These are phyloP conservation scores for Yamadazyma atlantica DNA, from an alignment of 1,139 yeast species.

Conservation along the genomic window DNA sequence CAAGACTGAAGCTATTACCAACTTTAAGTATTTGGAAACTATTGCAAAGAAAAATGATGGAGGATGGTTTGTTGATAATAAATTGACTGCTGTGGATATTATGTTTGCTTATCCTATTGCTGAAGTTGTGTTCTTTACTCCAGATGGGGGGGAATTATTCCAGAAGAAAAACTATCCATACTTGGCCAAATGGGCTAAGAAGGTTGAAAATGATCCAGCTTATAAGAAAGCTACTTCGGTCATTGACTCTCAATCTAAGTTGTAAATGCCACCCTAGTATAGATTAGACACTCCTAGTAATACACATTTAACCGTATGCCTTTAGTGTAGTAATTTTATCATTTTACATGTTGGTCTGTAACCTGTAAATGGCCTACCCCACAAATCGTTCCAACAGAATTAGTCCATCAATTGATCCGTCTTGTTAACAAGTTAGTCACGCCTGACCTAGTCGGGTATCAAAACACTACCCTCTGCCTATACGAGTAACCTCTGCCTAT, in stretches of 20 bases:
- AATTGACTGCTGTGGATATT: slow-evolving; percentile 41
- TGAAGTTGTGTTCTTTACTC: slow-evolving; percentile 20
- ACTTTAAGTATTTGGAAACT: slow-evolving; percentile 31
- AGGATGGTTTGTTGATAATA: slow-evolving; percentile 36
- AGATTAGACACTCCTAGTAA: not conserved
- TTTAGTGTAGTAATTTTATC: too few species aligned
- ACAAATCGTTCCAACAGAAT: too few species aligned
- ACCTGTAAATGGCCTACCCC: too few species aligned
- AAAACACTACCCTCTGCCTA: not conserved
- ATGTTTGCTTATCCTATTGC: slow-evolving; percentile 36
- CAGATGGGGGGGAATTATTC: slow-evolving; percentile 9
- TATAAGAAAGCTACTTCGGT: slow-evolving; percentile 21
- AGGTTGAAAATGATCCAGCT: slow-evolving; percentile 19
- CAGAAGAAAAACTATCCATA: slow-evolving; percentile 19
- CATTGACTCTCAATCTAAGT: slow-evolving; percentile 13
- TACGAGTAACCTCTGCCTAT: not conserved
- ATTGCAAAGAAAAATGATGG: slow-evolving; percentile 28
- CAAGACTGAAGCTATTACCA: slow-evolving; percentile 23
- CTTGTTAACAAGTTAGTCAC: too few species aligned
- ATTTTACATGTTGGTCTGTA: too few species aligned
- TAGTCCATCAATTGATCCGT: too few species aligned
- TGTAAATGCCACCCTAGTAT: slow-evolving; percentile 6
- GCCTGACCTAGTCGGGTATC: too few species aligned
- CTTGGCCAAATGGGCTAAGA: slow-evolving; percentile 26
- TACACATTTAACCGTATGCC: not conserved